Evolutionary conservation across 345 rosid species (phyloP).

Genomic region (sweet orange (Citrus sinensis)): DVS_A1.0 CM039164.1:25022001-25022500

Average conservation of each 20-base stretch:
- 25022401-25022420: too few relatives aligned
- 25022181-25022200: constrained; percentile 20
- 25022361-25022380: background rate
- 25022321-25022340: background rate
- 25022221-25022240: background rate
- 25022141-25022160: background rate
- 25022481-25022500: background rate
- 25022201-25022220: background rate
- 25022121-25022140: background rate
- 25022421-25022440: too few relatives aligned
- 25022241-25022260: background rate
- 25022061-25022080: background rate
- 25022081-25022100: background rate
- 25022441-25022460: background rate
- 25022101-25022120: background rate
- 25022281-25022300: background rate
- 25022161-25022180: constrained; percentile 9
- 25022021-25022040: background rate
- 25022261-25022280: background rate
- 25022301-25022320: too few relatives aligned
- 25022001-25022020: background rate
- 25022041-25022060: background rate
- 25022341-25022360: constrained; percentile 7
- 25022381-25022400: background rate
- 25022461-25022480: background rate